Conservation (phyloP, 2,329 filamentous ascomycete species). For the Aspergillus bombycis region DNA sequence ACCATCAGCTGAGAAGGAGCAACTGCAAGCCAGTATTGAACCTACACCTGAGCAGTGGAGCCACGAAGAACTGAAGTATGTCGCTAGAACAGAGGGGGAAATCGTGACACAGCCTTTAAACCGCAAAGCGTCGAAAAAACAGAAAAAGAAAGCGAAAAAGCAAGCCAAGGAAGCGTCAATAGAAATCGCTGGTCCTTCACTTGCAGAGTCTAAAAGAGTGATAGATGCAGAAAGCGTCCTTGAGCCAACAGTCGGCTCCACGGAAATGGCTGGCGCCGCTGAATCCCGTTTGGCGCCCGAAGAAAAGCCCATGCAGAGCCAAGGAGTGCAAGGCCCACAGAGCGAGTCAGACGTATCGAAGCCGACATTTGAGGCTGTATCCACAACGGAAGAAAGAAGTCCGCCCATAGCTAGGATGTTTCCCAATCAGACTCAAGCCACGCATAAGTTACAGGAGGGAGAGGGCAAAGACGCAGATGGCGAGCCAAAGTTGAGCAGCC, state of each 20-base stretch:
- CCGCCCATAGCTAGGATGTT: not conserved
- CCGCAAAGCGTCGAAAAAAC: slow-evolving; percentile 10
- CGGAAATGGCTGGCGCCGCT: not conserved
- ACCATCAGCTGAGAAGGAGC: not conserved
- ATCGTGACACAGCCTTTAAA: not conserved
- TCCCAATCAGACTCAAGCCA: not conserved
- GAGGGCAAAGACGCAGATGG: slow-evolving; percentile 9
- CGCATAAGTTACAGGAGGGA: not conserved
- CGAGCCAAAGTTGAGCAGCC: slow-evolving; percentile 8
- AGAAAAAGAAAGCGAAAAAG: slow-evolving; percentile 12
- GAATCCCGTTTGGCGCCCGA: no score
- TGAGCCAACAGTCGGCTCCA: not conserved
- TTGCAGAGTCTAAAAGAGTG: slow-evolving; percentile 1
- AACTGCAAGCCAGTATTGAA: not conserved
- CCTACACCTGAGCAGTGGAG: not conserved
- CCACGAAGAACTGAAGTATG: not conserved
- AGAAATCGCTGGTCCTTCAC: not conserved
- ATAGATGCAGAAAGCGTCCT: not conserved
- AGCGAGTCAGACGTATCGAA: slow-evolving; percentile 8
- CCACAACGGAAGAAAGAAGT: not conserved
- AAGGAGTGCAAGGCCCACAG: not conserved
- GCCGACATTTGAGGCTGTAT: slow-evolving; percentile 5
- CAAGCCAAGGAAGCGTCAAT: slow-evolving; percentile 9
- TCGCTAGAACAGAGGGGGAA: not conserved
- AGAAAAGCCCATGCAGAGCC: not conserved